Percentiles rank a stretch among this genome's conserved stretches.
These are phyloP conservation scores for Glycine soja DNA, from an alignment of 306 rosid genomes.

Conservation along the genomic window DNA sequence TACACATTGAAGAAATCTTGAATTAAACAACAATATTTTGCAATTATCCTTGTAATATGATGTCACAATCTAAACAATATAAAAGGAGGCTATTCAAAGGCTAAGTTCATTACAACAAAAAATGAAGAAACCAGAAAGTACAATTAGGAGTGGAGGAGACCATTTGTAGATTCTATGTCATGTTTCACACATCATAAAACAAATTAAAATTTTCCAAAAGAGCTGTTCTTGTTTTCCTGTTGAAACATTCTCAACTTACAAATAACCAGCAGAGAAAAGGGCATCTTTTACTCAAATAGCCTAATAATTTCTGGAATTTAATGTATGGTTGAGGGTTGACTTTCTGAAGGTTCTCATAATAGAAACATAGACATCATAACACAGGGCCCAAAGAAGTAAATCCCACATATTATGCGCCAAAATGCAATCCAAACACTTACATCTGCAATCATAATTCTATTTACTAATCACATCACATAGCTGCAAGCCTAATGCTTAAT, in stretches of 20 bases:
- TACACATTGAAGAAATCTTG: neutral
- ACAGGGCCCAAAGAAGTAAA: neutral
- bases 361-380: neutral
- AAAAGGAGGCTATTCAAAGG: neutral
- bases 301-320: conserved; percentile 11
- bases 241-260: neutral
- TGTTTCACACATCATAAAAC: neutral
- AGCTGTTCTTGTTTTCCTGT: neutral
- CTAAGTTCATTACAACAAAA: neutral
- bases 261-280: conserved; percentile 23
- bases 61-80: neutral
- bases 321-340: neutral
- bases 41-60: neutral
- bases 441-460: conserved; percentile 1
- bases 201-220: conserved; percentile 8
- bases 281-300: neutral
- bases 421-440: neutral
- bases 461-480: neutral
- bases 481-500: neutral
- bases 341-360: conserved; percentile 5
- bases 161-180: neutral
- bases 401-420: neutral
- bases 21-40: neutral
- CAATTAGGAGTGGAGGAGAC: conserved; percentile 2
- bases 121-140: neutral